Conservation (phyloP, 2,329 filamentous ascomycete species). For the Coleophoma crateriformis region DNA sequence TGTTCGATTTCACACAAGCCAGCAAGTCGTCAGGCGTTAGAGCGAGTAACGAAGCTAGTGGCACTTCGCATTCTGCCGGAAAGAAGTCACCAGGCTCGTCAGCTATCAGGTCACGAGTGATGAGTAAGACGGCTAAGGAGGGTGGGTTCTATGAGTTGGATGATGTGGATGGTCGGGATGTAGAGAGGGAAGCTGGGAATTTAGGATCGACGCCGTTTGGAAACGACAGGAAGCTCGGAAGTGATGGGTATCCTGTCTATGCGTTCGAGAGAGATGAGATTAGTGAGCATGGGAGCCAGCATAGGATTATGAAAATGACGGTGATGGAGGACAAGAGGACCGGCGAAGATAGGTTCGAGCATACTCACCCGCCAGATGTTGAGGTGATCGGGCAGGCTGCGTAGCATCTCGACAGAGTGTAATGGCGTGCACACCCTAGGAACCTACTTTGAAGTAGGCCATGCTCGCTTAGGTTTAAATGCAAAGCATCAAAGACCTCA, state of each 20-base stretch:
- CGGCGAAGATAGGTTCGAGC: background rate
- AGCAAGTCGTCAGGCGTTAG: background rate
- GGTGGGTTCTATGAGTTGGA: background rate
- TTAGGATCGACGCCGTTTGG: background rate
- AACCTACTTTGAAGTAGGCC: no score
- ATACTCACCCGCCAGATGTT: no score
- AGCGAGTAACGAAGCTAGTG: background rate
- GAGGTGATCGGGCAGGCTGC: no score
- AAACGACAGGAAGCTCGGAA: background rate
- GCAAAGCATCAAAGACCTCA: no score
- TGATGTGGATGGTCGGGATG: background rate
- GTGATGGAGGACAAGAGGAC: background rate
- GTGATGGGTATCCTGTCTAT: background rate
- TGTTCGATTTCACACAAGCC: background rate
- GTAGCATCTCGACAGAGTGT: no score
- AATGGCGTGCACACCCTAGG: no score
- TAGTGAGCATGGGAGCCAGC: background rate
- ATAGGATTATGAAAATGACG: background rate
- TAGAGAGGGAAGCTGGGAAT: background rate
- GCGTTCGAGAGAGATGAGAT: background rate
- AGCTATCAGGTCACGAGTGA: background rate
- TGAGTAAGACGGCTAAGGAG: background rate
- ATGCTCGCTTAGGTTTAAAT: no score
- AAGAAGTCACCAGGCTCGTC: background rate
- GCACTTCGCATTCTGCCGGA: no score